phyloP scores from a whole-genome alignment of 2,329 filamentous ascomycete genomes.

The Fusarium miscanthi region DNA sequence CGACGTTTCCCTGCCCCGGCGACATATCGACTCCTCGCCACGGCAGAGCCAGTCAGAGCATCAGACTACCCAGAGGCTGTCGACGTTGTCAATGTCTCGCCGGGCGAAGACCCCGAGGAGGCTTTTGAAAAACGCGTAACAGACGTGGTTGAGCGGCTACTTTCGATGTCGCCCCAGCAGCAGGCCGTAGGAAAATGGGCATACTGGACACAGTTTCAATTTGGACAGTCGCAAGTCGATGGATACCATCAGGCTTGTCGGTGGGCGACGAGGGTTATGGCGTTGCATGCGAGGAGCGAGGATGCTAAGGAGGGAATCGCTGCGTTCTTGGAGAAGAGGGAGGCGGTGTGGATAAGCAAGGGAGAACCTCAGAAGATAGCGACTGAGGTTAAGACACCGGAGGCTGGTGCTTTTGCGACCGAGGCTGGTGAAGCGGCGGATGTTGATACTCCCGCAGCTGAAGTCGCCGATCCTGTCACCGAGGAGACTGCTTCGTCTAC shows the following conservation, averaged over 20 bases:
- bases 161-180: conserved; percentile 29
- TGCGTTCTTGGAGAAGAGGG: conserved; percentile 37
- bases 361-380: rapidly evolving
- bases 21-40: conserved; percentile 36
- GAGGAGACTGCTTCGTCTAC: background rate
- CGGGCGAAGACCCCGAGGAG: background rate
- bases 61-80: conserved; percentile 28
- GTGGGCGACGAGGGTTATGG: conserved; percentile 42
- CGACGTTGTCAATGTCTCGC: conserved; percentile 19
- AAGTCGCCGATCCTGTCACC: rapidly evolving
- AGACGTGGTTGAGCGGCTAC: conserved; percentile 13
- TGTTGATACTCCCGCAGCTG: rapidly evolving
- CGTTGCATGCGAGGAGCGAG: conserved; percentile 39
- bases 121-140: conserved; percentile 28
- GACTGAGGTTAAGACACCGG: background rate
- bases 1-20: conserved; percentile 23
- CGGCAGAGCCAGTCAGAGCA: conserved; percentile 29
- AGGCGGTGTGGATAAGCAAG: conserved; percentile 23
- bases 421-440: background rate
- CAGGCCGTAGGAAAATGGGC: conserved; percentile 43
- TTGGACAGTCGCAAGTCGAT: conserved; percentile 16
- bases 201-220: conserved; percentile 38
- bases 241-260: conserved; percentile 33
- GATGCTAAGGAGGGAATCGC: conserved; percentile 40
- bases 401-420: too few species aligned